These are phyloP conservation scores for Pichia eremophila DNA, from an alignment of 805 yeast species.

Conservation along the genomic window DNA sequence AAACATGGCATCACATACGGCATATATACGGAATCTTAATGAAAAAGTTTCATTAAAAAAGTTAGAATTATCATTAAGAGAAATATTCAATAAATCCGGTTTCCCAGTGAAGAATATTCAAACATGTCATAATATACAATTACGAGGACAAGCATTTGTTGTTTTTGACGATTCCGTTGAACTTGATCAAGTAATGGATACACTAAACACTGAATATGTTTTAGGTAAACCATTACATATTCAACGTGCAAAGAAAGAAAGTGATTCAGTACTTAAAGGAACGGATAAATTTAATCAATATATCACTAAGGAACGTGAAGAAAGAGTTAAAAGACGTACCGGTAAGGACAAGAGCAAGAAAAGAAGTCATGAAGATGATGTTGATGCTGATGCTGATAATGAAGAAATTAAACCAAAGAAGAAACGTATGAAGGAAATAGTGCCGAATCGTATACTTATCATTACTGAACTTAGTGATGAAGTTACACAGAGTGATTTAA, in stretches of 20 bases:
- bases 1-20: background rate
- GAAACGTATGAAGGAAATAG: slow-evolving; percentile 9
- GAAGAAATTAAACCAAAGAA: background rate
- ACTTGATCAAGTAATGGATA: slow-evolving; percentile 39
- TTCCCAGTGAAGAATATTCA: slow-evolving; percentile 36
- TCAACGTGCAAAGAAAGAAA: slow-evolving; percentile 32
- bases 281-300: slow-evolving; percentile 5
- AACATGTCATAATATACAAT: slow-evolving; percentile 50
- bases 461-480: slow-evolving; percentile 53
- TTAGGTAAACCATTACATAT: slow-evolving; percentile 42
- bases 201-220: slow-evolving; percentile 31
- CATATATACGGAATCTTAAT: slow-evolving; percentile 55
- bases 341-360: slow-evolving; percentile 11
- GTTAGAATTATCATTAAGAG: slow-evolving; percentile 34
- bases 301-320: slow-evolving; percentile 12
- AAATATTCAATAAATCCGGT: slow-evolving; percentile 39
- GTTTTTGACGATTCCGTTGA: slow-evolving; percentile 36
- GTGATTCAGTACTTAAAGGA: slow-evolving; percentile 28
- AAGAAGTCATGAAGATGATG: slow-evolving; percentile 15
- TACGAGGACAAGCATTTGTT: slow-evolving; percentile 80
- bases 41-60: slow-evolving; percentile 52
- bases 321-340: slow-evolving; percentile 16
- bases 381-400: background rate
- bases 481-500: slow-evolving; percentile 32
- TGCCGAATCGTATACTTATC: slow-evolving; percentile 64